A percentile compares a stretch with the other conserved stretches of the same genome.
Evolutionary conservation across 352 stramenopile genomes (phyloP).

Genomic region (Phytophthora capsici): DNA sequence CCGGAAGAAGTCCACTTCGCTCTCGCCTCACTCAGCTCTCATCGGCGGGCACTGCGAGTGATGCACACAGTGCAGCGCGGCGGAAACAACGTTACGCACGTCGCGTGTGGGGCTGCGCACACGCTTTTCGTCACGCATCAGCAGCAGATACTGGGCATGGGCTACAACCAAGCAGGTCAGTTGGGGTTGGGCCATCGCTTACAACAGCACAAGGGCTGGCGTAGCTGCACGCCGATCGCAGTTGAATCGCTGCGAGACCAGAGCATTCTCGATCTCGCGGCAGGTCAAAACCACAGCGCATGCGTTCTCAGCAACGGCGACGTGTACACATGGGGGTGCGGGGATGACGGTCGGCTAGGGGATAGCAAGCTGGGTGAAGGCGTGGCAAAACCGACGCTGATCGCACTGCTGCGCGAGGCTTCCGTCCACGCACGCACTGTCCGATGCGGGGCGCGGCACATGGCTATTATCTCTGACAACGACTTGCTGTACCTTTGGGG

Average conservation of each 20-base stretch:
- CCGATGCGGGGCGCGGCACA: conserved; percentile 74
- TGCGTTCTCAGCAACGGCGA: conserved; percentile 76
- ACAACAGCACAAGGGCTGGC: conserved; percentile 68
- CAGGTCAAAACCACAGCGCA: conserved; percentile 77
- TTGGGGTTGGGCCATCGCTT: conserved; percentile 70
- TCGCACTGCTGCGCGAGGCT: conserved; percentile 49
- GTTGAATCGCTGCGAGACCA: conserved; percentile 57
- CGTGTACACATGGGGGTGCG: conserved; percentile 80
- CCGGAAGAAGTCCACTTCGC: conserved; percentile 67
- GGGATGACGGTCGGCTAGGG: conserved; percentile 71
- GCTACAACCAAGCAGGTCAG: conserved; percentile 82
- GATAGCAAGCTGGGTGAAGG: conserved; percentile 46
- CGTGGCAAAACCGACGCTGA: conserved; percentile 37
- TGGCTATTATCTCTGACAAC: conserved; percentile 65
- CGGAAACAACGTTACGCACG: conserved; percentile 67
- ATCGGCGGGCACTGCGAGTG: conserved; percentile 58
- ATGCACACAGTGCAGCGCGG: conserved; percentile 63
- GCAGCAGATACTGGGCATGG: conserved; percentile 78
- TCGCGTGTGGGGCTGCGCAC: conserved; percentile 70
- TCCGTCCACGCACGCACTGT: conserved; percentile 51
- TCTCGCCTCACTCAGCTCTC: conserved; percentile 48
- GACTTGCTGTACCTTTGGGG: conserved; percentile 83
- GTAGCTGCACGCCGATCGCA: conserved; percentile 63
- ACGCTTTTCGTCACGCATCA: conserved; percentile 82
- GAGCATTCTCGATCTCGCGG: conserved; percentile 74